Base-by-base conservation (phyloP, 1,284 basidiomycete genomes). In the Ceratobasidium sp. region DNA sequence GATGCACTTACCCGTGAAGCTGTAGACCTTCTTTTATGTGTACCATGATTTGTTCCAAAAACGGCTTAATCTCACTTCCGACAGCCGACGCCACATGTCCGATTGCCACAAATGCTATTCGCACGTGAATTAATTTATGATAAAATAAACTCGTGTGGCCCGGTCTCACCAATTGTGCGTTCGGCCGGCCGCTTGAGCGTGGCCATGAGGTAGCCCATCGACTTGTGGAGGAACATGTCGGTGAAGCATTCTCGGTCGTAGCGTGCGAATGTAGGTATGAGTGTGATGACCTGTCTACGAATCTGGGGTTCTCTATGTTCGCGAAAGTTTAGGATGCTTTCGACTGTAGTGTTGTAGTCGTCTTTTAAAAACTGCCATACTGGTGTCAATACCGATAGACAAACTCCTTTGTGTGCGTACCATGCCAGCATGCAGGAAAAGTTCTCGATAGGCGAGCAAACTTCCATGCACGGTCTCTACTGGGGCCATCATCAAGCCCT, bases 401-500 rank as follows among this genome's bases (percentile, higher is more conserved):
- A 26, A 36, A 1, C 32, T 36, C 36, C 8, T 12, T 32, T 36
- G 39, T n/a, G 14, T 14, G 9, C 85, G 77, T 75, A 96, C 95
- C 86, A 96, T 94, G 76, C 95, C 94, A 41, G 95, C 96, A 80
- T 98, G 94, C 72, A 97, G 86, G 16, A 99, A 83, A 39, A 99
- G 85, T 79, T 97, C 94, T 65, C 95, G 90, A 80, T 96, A 95
- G 12, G 96, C 97, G 69, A 99, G 85, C 43, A 99, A 80, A 21
- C 94, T 96, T 1, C 97, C 97, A 76, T 99, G 95, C 52, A 98
- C 94, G n/a, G 94, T 87, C 82, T 93, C 97, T 41, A 92, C 87
- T 78, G 81, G 78, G 2, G 88, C 85, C 79, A 90, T 90, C 80
- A 92, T 92, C 70, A 98, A 83, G 0, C 96, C 97, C 30, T 71